Evolutionary conservation across 495 filamentous ascomycete species (phyloP).

Genomic region (Aspergillus nanangensis): DNA sequence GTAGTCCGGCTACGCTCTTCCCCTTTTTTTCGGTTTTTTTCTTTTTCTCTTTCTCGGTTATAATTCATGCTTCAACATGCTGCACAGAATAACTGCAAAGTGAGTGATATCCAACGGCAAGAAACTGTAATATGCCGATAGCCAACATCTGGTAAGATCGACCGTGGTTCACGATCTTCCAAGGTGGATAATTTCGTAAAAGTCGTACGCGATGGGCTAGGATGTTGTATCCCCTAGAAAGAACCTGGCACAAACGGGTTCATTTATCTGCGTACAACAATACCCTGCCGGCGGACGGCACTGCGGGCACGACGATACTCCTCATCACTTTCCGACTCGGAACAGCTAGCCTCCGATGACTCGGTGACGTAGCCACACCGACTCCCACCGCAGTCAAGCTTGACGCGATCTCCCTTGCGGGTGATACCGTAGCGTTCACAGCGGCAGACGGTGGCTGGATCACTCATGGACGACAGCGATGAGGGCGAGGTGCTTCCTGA

Average conservation of each 20-base stretch:
- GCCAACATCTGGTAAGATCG: not conserved
- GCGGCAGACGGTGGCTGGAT: slow-evolving; percentile 66
- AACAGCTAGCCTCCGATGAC: slow-evolving; percentile 48
- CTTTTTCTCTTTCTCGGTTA: slow-evolving; percentile 10
- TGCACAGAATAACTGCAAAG: slow-evolving; percentile 11
- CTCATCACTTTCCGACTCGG: slow-evolving; percentile 58
- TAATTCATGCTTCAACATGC: slow-evolving; percentile 7
- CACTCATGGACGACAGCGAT: slow-evolving; percentile 68
- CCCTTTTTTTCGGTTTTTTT: slow-evolving; percentile 19
- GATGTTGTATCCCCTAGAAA: no score
- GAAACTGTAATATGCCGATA: not conserved
- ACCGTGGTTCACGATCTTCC: no score
- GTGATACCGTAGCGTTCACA: slow-evolving; percentile 97
- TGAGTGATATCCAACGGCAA: slow-evolving; percentile 8
- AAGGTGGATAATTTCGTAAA: no score
- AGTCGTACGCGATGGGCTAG: no score
- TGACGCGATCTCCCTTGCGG: slow-evolving; percentile 83
- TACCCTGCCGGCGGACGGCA: slow-evolving; percentile 66
- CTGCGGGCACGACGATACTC: slow-evolving; percentile 43
- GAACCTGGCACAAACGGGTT: no score
- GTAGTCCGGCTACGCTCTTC: not conserved
- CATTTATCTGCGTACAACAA: slow-evolving; percentile 59
- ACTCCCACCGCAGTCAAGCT: slow-evolving; percentile 85
- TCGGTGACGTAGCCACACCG: slow-evolving; percentile 74
- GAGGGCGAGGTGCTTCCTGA: slow-evolving; percentile 65